Conservation (phyloP, 495 filamentous ascomycete genomes). For the Recurvomyces mirabilis region DNA sequence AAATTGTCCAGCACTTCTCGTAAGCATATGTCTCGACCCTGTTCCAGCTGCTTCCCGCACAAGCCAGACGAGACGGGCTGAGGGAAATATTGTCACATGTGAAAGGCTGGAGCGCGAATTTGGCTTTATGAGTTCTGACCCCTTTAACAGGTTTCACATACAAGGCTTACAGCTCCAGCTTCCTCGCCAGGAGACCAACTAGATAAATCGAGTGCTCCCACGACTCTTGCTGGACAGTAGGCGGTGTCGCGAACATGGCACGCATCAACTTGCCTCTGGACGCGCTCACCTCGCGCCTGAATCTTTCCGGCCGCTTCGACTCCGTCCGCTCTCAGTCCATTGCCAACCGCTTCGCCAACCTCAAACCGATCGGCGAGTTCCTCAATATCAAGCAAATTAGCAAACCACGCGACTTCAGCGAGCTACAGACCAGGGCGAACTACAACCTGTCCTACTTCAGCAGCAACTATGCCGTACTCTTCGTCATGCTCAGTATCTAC, state of each 20-base stretch:
- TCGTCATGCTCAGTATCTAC: constrained; percentile 92
- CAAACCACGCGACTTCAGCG: constrained; percentile 81
- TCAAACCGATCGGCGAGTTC: constrained; percentile 85
- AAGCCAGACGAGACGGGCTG: too few species aligned
- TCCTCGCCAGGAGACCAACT: too few species aligned
- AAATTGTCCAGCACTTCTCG: too few species aligned
- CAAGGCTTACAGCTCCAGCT: too few species aligned
- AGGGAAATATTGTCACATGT: background rate
- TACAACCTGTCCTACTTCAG: constrained; percentile 97
- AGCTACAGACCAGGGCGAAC: constrained; percentile 87
- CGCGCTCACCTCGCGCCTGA: constrained; percentile 77
- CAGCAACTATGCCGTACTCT: constrained; percentile 93
- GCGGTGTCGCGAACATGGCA: constrained; percentile 58
- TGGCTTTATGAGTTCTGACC: too few species aligned
- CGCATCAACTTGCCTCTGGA: constrained; percentile 86
- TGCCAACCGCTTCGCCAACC: constrained; percentile 75
- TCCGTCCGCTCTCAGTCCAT: constrained; percentile 67
- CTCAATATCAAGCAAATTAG: constrained; percentile 89
- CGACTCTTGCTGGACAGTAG: too few species aligned
- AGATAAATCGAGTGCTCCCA: too few species aligned
- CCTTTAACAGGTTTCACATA: too few species aligned
- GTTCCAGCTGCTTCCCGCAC: too few species aligned
- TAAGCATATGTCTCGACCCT: too few species aligned
- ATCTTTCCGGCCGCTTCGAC: constrained; percentile 65
- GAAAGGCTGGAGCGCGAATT: too few species aligned